Conservation (phyloP, 1,139 yeast species). For the Protomyces arabidopsidicola region DNA sequence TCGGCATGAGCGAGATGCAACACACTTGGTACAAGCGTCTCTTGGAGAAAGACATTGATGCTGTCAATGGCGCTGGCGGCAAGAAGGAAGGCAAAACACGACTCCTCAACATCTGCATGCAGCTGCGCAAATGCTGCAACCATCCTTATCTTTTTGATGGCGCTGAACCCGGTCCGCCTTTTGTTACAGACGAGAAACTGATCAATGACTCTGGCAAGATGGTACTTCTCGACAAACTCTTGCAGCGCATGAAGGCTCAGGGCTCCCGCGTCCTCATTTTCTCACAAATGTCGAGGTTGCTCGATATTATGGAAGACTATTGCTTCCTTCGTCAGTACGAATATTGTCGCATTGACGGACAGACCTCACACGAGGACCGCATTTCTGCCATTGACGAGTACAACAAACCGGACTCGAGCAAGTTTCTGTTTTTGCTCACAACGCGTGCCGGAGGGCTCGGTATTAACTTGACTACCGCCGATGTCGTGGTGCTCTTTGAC, state of each 20-base stretch:
- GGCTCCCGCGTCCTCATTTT: conserved; percentile 80
- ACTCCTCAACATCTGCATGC: conserved; percentile 90
- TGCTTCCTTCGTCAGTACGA: conserved; percentile 76
- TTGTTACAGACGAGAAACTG: conserved; percentile 90
- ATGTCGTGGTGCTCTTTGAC: conserved; percentile 81
- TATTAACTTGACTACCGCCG: conserved; percentile 88
- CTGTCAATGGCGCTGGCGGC: conserved; percentile 88
- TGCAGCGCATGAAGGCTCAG: conserved; percentile 63
- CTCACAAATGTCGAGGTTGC: conserved; percentile 88
- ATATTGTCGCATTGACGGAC: conserved; percentile 92
- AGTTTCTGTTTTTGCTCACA: conserved; percentile 79
- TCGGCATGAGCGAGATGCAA: conserved; percentile 95
- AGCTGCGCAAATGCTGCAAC: conserved; percentile 89
- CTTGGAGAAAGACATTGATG: conserved; percentile 89
- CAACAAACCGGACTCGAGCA: conserved; percentile 74
- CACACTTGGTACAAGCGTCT: conserved; percentile 82
- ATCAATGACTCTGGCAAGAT: conserved; percentile 84
- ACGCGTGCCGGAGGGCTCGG: conserved; percentile 99
- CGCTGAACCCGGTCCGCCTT: conserved; percentile 99
- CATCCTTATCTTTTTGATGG: conserved; percentile 97
- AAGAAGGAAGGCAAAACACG: conserved; percentile 88
- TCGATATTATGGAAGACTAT: conserved; percentile 90
- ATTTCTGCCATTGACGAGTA: conserved; percentile 88
- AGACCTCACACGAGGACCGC: conserved; percentile 90
- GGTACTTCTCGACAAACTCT: conserved; percentile 77